Evolutionary conservation across 2,329 filamentous ascomycete species (phyloP), one percentile per base, ranked within the genome.

Genomic region (Sodiomyces alkalinus): DNA sequence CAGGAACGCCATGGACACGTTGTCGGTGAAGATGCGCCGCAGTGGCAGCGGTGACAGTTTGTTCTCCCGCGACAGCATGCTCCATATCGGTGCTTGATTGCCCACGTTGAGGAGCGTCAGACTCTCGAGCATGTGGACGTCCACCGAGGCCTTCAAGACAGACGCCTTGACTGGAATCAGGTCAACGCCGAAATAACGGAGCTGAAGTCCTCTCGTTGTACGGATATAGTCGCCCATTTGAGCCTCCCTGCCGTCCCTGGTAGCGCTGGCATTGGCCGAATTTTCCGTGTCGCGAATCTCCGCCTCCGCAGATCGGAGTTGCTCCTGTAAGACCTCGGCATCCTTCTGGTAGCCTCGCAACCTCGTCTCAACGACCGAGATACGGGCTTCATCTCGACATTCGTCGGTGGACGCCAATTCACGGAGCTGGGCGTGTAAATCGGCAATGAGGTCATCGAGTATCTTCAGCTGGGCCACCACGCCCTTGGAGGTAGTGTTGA

Each of bases 101-200:
- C 74, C 74, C 12, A 77, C 71, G 35, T 73, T 74, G 25, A 79
- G 58, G 15, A 79, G 52, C 2, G 69, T 72, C 12, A 79, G 52
- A 26, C 57, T 59, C 37, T 52, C 62, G n/a, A 79, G 52, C 4
- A 54, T 53, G n/a, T 52, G 53, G 4, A 78, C 40, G 38, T 78
- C 68, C 19, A 78, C 49, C 1, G 67, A 65, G 17, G 58, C 55
- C 12, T 56, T 61, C 7, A 79, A 41, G 1, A 74, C 58, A 0
- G 64, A 65, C 3, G 70, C 56, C 43, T 67, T 72, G 39, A 73
- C 56, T 0, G 73, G 73, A 19, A 79, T 60, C 18, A 73, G 55
- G 39, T 73, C 57, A 16, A 77, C 55, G 30, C 57, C 57, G 12
- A 79, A 52, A 2, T 56, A 57, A 28, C 65, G 49, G 2, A 79